Evolutionary conservation across 805 yeast species (phyloP), one percentile per base, ranked within the genome.

Genomic region (Ogataea kodamae): DNA sequence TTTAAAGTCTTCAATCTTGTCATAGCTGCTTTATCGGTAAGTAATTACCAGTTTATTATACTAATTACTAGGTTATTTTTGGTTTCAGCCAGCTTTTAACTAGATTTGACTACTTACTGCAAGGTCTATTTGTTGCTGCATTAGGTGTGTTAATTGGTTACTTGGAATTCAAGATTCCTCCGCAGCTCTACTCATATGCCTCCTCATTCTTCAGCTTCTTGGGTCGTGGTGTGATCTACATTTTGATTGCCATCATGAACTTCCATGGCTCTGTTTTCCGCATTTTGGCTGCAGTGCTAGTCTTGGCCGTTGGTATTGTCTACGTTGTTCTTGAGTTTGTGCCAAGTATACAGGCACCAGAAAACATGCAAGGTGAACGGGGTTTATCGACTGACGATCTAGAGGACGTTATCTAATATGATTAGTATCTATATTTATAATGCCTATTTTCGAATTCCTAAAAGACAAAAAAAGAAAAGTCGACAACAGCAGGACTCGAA

Each of bases 321-420:
- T 86, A 68, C 58, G 54, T 70, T 30, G 74, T 61, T 1, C 68
- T 86, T 50, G 92, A 86, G 58, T 80, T 81, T 31, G 59, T 83
- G 17, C 87, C 89, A 12, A 73, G 82, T 40, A 65, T 85, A 25
- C 79, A 83, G 33, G 81, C 88, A 18, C 96, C 96, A 12, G 82
- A 74, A 37, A 85, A 81, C 61, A 85, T 87, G 84, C 82, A 72
- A 50, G 62, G 70, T 22, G 78, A 67, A 25, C 67, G 67, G 22
- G 63, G 63, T 3, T 42, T 59, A 11, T 40, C 56, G 11, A 45
- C 57, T 16, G 62, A 59, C 36, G 61, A 51, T 11, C 40, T 57
- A 10, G 64, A 59, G 20, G 65, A 61, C 42, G 53, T 60, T 22
- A 58, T 60, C 20, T 56, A 37, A 37, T 17, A 20, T 13, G 19